Evolutionary conservation across 306 rosid genomes (phyloP).

Genomic region (cucumber (Cucumis sativus)): DNA sequence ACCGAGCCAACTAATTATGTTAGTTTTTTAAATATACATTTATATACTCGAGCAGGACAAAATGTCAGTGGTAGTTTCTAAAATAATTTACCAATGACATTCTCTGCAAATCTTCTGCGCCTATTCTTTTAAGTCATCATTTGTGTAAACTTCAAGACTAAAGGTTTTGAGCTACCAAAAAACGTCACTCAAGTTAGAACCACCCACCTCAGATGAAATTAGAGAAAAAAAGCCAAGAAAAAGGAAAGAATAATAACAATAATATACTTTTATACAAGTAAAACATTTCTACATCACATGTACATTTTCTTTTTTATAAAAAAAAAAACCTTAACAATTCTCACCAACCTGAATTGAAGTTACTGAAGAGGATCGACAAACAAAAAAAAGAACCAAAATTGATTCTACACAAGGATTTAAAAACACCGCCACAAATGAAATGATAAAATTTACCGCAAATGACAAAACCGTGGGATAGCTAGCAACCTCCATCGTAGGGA

Average conservation of each 20-base stretch:
- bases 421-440: conserved; percentile 9
- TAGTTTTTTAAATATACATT: no score
- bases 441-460: background rate
- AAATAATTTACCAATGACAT: background rate
- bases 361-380: background rate
- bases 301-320: background rate
- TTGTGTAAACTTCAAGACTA: background rate
- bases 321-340: background rate
- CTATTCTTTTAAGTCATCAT: background rate
- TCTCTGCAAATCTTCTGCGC: background rate
- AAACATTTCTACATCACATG: background rate
- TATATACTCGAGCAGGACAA: no score
- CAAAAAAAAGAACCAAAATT: conserved; percentile 23
- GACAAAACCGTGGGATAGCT: background rate
- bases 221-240: background rate
- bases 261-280: conserved; percentile 8
- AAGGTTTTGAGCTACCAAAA: background rate
- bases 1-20: no score
- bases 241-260: background rate
- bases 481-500: background rate
- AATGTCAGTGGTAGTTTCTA: background rate
- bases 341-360: conserved; percentile 8
- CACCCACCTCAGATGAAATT: background rate
- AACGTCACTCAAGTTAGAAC: background rate
- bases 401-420: conserved; percentile 25